Evolutionary conservation across 1,284 basidiomycete genomes (phyloP).

Genomic region (Rhizoctonia solani): DNA sequence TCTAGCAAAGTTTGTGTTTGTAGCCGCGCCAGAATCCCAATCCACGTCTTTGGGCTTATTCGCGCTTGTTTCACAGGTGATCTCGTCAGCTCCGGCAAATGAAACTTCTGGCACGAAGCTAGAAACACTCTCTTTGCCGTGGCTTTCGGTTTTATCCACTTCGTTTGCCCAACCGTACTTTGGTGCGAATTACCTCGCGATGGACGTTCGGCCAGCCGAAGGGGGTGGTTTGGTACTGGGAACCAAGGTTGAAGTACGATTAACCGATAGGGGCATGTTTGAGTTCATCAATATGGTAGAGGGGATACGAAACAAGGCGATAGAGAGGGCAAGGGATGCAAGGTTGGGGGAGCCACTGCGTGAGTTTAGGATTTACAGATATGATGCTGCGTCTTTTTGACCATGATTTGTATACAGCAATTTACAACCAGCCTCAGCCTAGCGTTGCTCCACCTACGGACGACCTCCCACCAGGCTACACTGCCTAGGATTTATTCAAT

Average conservation of each 20-base stretch:
- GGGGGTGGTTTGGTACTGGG: slow-evolving; percentile 67
- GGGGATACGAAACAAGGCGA: slow-evolving; percentile 71
- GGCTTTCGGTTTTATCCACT: slow-evolving; percentile 65
- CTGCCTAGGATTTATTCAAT: not conserved
- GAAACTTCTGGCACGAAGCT: slow-evolving; percentile 47
- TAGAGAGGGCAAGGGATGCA: slow-evolving; percentile 70
- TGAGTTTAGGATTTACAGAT: slow-evolving; percentile 48
- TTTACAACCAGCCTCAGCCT: not conserved
- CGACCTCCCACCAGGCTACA: not conserved
- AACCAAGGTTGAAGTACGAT: slow-evolving; percentile 65
- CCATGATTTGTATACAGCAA: not conserved
- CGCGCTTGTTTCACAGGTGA: not conserved
- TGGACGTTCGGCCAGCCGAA: slow-evolving; percentile 66
- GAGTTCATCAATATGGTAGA: slow-evolving; percentile 70
- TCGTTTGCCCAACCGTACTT: slow-evolving; percentile 76
- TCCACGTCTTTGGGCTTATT: slow-evolving; percentile 10
- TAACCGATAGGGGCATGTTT: slow-evolving; percentile 69
- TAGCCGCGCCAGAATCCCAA: slow-evolving; percentile 42
- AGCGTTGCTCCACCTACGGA: not conserved
- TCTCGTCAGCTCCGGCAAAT: slow-evolving; percentile 36
- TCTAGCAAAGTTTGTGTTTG: slow-evolving; percentile 65
- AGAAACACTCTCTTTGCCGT: slow-evolving; percentile 60
- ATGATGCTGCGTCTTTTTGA: not conserved
- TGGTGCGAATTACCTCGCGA: slow-evolving; percentile 64
- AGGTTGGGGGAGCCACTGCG: slow-evolving; percentile 65